Evolutionary conservation across 352 stramenopile genomes (phyloP), one percentile per base, ranked within the genome.

Genomic region (Blastocystis sp.): DNA sequence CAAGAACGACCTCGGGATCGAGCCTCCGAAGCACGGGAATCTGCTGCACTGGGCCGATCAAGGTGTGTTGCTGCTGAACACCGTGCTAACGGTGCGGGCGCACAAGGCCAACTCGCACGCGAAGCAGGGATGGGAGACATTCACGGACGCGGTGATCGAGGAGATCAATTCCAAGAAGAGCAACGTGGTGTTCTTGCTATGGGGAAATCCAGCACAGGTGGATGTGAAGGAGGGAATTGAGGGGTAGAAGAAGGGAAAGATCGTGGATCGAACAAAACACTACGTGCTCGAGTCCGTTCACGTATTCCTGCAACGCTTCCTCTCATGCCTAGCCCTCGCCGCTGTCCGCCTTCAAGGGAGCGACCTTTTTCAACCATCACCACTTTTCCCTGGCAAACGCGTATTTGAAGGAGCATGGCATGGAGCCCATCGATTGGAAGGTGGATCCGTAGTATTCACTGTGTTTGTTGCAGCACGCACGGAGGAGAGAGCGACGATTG

Each of bases 51-150:
- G 95, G 95, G 95, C 94, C 69, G 89, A 93, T 59, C 95, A 98
- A 90, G 90, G 97, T 52, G 97, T 99, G 57, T 91, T 99, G 34
- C 91, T 99, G 90, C 94, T 99, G 43, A 99, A 99, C 91, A 95
- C 95, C 1, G 93, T 98, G 70, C 92, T 99, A 43, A 99, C 97
- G 1, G 97, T 99, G 68, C 92, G 94, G 52, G 89, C 91, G 54
- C 92, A 92, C 54, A 92, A 97, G 69, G 91, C 96, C 0, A 97
- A 98, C 90, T 98, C 94, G 19, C 96, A 99, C 91, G 94, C 96
- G 89, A 97, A 97, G 87, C 63, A 92, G 66, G 96, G 97, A 61
- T 99, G 97, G 97, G 96, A 99, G 89, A 92, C 93, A 43, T 96
- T 99, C 80, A 99, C 97, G 3, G 95, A 98, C 90, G 93, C 93